phyloP scores from a whole-genome alignment of 2,329 filamentous ascomycete genomes.

The Xylaria sp. region DNA sequence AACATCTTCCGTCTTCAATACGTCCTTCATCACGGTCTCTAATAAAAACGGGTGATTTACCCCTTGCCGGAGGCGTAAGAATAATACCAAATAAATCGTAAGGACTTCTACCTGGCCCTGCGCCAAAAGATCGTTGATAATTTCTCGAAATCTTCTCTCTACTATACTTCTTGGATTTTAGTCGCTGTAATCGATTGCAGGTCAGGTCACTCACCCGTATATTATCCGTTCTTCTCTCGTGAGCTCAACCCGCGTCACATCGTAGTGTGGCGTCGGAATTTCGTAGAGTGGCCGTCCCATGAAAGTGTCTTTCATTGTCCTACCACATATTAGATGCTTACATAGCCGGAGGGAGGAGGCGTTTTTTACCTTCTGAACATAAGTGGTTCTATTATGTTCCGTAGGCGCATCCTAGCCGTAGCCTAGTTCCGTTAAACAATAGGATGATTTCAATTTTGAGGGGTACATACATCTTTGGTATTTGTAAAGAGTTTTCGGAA shows the following conservation, averaged over 20 bases:
- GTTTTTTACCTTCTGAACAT: conserved; percentile 24
- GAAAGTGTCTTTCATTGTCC: conserved; percentile 27
- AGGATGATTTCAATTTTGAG: neutral
- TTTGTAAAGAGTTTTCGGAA: conserved; percentile 25
- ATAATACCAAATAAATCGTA: neutral
- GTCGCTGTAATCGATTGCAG: neutral
- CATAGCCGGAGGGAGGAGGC: neutral
- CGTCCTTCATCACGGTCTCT: conserved; percentile 22
- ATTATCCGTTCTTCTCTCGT: conserved; percentile 33
- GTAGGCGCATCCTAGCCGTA: neutral
- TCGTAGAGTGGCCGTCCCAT: conserved; percentile 29
- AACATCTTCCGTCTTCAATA: conserved; percentile 7
- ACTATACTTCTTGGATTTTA: conserved; percentile 17
- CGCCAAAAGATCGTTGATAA: conserved; percentile 3
- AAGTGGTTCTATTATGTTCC: neutral
- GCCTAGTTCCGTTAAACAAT: neutral
- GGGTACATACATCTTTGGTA: conserved; percentile 8
- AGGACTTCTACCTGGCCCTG: neutral
- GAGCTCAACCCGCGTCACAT: conserved; percentile 9
- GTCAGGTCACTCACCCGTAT: conserved; percentile 24
- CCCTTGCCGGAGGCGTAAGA: conserved; percentile 27
- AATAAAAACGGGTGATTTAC: conserved; percentile 31
- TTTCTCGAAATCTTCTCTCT: conserved; percentile 8
- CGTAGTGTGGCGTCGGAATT: conserved; percentile 19
- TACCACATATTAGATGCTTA: neutral